Percentiles rank a stretch among this genome's conserved stretches.
Conservation (phyloP, 148 eudicot genomes). For the Vaccinium macrocarpon region DNA sequence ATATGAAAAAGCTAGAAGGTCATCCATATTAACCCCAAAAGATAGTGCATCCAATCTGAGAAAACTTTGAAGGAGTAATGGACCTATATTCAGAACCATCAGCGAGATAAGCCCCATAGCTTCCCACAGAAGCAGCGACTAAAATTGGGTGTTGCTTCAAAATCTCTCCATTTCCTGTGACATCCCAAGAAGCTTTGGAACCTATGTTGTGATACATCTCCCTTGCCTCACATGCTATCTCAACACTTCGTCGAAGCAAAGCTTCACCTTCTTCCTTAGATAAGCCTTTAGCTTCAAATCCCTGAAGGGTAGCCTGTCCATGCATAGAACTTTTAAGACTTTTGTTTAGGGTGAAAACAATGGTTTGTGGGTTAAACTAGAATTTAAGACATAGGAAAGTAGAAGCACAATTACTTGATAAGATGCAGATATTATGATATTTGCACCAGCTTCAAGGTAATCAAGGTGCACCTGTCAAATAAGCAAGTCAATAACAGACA, state of each 20-base stretch:
- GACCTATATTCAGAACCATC: constrained; percentile 99
- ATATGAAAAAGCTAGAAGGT: neutral
- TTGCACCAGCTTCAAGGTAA: constrained; percentile 99
- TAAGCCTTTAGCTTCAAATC: constrained; percentile 79
- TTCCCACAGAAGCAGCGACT: constrained; percentile 95
- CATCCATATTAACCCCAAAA: neutral
- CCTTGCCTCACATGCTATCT: constrained; percentile 86
- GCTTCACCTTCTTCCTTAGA: constrained; percentile 74
- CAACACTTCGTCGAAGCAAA: constrained; percentile 79
- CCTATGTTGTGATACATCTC: constrained; percentile 57
- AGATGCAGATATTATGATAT: constrained; percentile 80
- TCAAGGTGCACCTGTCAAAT: constrained; percentile 82
- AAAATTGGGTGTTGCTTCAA: constrained; percentile 59
- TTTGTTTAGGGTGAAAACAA: neutral
- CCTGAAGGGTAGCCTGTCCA: constrained; percentile 87
- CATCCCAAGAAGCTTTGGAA: constrained; percentile 29
- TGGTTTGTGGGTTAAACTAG: neutral
- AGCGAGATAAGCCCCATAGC: constrained; percentile 97
- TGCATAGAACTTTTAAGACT: neutral
- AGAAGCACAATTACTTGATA: constrained; percentile 59
- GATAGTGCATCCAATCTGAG: neutral
- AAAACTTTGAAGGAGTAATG: neutral
- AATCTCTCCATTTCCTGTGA: constrained; percentile 38
- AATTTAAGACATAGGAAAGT: constrained; percentile 1
- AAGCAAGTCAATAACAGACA: constrained; percentile 10